Evolutionary conservation across 2,329 filamentous ascomycete species (phyloP).

Genomic region (Cladophialophora psammophila): DNA sequence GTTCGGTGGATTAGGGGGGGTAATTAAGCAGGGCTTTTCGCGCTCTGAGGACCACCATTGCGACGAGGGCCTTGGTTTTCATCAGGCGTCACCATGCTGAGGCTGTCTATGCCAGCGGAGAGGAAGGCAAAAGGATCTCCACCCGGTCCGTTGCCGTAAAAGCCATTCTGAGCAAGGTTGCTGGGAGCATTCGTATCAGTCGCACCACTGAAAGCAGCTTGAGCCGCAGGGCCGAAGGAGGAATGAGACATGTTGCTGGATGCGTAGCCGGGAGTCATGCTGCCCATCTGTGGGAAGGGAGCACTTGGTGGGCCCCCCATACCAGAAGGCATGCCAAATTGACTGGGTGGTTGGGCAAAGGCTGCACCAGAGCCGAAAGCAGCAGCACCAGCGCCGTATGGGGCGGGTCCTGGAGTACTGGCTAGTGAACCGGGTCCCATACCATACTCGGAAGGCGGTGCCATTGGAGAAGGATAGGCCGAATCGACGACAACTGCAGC

Average conservation of each 20-base stretch:
- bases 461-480: conserved; percentile 89
- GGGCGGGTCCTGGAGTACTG: conserved; percentile 78
- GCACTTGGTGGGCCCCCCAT: conserved; percentile 78
- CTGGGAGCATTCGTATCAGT: conserved; percentile 77
- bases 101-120: conserved; percentile 64
- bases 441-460: conserved; percentile 75
- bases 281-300: conserved; percentile 70
- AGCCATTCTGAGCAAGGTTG: conserved; percentile 77
- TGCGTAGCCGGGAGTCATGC: conserved; percentile 80
- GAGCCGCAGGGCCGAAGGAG: conserved; percentile 88
- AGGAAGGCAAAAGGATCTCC: conserved; percentile 71
- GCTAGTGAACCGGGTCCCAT: conserved; percentile 90
- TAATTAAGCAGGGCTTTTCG: conserved; percentile 51
- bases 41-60: conserved; percentile 53
- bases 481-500: conserved; percentile 95
- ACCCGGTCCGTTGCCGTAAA: conserved; percentile 64
- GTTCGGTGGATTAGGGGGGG: conserved; percentile 3
- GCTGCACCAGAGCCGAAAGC: conserved; percentile 69
- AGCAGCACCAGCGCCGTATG: conserved; percentile 73
- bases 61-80: conserved; percentile 49
- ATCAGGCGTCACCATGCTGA: conserved; percentile 60
- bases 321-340: conserved; percentile 86
- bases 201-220: conserved; percentile 91
- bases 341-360: conserved; percentile 75
- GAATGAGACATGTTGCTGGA: conserved; percentile 80